These are phyloP conservation scores for Xylaria intraflava DNA, from an alignment of 495 filamentous ascomycete genomes.

Conservation along the genomic window DNA sequence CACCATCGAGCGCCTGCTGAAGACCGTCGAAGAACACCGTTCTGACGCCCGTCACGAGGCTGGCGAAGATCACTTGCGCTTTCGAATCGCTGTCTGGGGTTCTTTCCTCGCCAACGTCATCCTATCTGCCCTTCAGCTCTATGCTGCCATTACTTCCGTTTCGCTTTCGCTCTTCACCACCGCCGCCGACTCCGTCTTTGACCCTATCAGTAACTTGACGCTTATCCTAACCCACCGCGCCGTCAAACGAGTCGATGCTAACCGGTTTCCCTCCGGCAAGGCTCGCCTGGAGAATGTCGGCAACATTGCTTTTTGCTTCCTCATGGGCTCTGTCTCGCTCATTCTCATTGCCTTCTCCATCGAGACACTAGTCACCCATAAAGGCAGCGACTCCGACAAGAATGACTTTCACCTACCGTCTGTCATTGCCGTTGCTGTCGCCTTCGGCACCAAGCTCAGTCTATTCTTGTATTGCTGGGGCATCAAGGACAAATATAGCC, in stretches of 20 bases:
- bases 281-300: slow-evolving; percentile 92
- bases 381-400: slow-evolving; percentile 33
- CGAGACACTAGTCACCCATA: slow-evolving; percentile 53
- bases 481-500: slow-evolving; percentile 75
- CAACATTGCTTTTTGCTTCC: slow-evolving; percentile 94
- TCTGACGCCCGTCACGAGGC: slow-evolving; percentile 72
- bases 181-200: slow-evolving; percentile 95
- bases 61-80: slow-evolving; percentile 73
- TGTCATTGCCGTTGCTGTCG: slow-evolving; percentile 77
- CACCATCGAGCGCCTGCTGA: slow-evolving; percentile 85
- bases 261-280: slow-evolving; percentile 87
- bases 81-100: slow-evolving; percentile 84
- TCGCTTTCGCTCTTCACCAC: slow-evolving; percentile 96
- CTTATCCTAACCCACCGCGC: slow-evolving; percentile 85
- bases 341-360: slow-evolving; percentile 85
- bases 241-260: slow-evolving; percentile 80
- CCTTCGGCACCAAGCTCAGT: slow-evolving; percentile 73
- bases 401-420: slow-evolving; percentile 74
- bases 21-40: slow-evolving; percentile 86
- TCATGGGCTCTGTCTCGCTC: slow-evolving; percentile 88
- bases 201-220: slow-evolving; percentile 84
- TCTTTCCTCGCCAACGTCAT: slow-evolving; percentile 79
- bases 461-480: slow-evolving; percentile 93
- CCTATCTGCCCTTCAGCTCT: slow-evolving; percentile 75
- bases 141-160: slow-evolving; percentile 76